Base-by-base conservation (phyloP, 495 filamentous ascomycete species). In the Poronia punctata region DNA sequence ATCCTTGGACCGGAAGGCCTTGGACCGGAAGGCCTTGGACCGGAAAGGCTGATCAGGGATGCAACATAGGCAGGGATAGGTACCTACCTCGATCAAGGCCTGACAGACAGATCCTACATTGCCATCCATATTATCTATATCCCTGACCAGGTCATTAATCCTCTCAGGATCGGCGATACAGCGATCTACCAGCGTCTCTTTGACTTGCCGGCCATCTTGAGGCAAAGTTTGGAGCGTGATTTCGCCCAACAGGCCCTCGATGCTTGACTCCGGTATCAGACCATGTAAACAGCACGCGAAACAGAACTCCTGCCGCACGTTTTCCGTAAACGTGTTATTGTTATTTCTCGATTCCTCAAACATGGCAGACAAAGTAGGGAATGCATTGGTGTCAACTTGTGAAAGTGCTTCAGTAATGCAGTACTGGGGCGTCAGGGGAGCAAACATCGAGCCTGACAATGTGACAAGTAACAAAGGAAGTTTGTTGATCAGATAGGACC, bases 401-500 rank as follows among this genome's bases (percentile, higher is more conserved):
- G 63, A 72, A 14, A 95, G 66, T 0, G 87, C 88, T 54, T 86
- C 78, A 14, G 79, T 81, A 49, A 95, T 86, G 60, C 84, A 94
- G 43, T 79, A 65, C 53, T 92, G 85, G 33, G 84, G 61, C 5
- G 82, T 77, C 27, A 88, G 64, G 0, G 79, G 75, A 4, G 76
- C 67, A 61, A 84, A 86, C 53, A 69, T 65, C 1, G 68, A 68
- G 23, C 65, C 53, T 2, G 68, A 67, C 39, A 93, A 74, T 18
- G 78, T 74, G 7, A 72, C 67, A 7, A 98, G 68, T 15, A 96
- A 80, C 5, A 83, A 53, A 0, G 93, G 92, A 3, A 97, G 66
- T 57, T 95, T 95, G 67, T 98, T 97, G 43, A 92, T 83, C 3
- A 97, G 71, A 53, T 92, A 98, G 8, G 88, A 92, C 31, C 88